Percentiles rank a stretch among this genome's conserved stretches.
phyloP scores from a whole-genome alignment of 2,329 filamentous ascomycete genomes.

The Paracoccidioides brasiliensis region DNA sequence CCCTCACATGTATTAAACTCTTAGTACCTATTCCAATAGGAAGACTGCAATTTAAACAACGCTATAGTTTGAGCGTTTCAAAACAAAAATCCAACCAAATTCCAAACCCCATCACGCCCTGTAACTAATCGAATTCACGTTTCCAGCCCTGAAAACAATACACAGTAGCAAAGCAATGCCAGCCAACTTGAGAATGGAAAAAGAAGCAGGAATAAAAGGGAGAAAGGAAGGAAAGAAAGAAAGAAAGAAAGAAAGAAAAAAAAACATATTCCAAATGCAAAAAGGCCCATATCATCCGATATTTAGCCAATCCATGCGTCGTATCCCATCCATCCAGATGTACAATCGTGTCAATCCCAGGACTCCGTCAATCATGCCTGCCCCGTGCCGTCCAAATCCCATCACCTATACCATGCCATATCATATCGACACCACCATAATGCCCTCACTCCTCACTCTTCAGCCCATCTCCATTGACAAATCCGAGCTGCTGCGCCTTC shows the following conservation, averaged over 20 bases:
- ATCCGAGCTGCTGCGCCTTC: constrained; percentile 35
- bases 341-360: background rate
- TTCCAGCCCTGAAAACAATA: no score
- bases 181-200: background rate
- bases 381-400: background rate
- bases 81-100: no score
- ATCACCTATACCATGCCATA: background rate
- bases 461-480: constrained; percentile 17
- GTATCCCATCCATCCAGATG: background rate
- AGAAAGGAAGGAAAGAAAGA: background rate
- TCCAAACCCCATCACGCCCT: no score
- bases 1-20: no score
- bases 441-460: constrained; percentile 13
- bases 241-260: background rate
- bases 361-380: background rate
- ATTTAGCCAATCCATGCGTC: background rate
- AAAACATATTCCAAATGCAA: background rate
- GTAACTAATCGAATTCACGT: no score
- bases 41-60: no score
- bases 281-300: background rate
- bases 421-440: background rate
- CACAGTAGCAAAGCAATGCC: no score
- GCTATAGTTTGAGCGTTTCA: no score
- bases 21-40: no score
- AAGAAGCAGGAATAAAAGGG: background rate